Evolutionary conservation across 805 yeast genomes (phyloP), one percentile per base, ranked within the genome.

Genomic region (Metschnikowia continentalis): DNA sequence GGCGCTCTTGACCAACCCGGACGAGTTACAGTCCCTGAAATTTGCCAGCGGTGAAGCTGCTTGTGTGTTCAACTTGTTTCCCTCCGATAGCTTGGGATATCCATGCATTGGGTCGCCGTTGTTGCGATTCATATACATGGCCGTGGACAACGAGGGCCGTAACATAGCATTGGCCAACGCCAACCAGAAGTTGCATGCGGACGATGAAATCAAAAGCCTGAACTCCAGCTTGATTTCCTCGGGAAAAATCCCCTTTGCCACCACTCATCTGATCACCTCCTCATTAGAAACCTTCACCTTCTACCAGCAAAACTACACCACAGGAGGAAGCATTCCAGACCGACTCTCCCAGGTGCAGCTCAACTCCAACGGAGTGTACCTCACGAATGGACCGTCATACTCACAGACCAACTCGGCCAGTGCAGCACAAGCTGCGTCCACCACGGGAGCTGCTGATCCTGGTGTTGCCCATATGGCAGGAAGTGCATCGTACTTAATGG

Each of bases 61-160:
- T 1, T 87, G 94, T 62, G 69, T 62, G 43, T 65, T 86, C 38
- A 71, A 72, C 15, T 61, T 86, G 37, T 64, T 74, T 22, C 86
- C 89, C 1, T 73, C 75, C 44, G 61, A 70, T 2, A 52, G 57
- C 10, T 54, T 70, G 4, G 88, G 89, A 1, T 81, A 69, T 60
- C 73, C 78, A 8, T 59, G 79, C 2, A 63, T 87, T 38, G 94
- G 92, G 2, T 67, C 80, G 6, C 75, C 86, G 3, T 80, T 86
- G 57, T 54, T 86, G 43, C 70, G 70, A 47, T 69, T 74, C 43
- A 66, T 77, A 6, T 85, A 80, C 60, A 52, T 86, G 36, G 91
- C 84, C 0, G 83, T 84, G 36, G 90, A 86, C 63, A 74, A 80
- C 54, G 89, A 77, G 14, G 80, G 79, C 17, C 63, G 71, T 23